Evolutionary conservation across 1,284 basidiomycete species (phyloP).

Genomic region (Tranzscheliella williamsii): DNA sequence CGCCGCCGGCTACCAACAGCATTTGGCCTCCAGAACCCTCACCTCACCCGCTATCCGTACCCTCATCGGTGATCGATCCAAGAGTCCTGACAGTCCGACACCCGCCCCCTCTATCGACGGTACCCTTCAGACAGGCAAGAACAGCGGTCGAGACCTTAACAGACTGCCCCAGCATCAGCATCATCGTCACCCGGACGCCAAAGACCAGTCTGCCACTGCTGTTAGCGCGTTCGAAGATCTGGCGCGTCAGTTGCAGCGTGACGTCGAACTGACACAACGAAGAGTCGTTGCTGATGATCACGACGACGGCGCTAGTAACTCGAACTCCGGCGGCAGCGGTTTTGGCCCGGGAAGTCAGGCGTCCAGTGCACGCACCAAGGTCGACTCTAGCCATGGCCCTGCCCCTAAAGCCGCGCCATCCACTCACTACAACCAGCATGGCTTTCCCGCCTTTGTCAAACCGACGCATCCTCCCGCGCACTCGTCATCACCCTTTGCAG

Average conservation of each 20-base stretch:
- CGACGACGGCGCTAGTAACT: slow-evolving; percentile 18
- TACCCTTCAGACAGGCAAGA: slow-evolving; percentile 13
- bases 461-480: slow-evolving; percentile 1
- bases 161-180: slow-evolving; percentile 6
- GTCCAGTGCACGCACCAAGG: slow-evolving; percentile 32
- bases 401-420: background rate
- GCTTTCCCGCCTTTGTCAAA: slow-evolving; percentile 22
- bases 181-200: slow-evolving; percentile 1
- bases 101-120: slow-evolving; percentile 36
- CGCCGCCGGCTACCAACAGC: slow-evolving; percentile 37
- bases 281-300: slow-evolving; percentile 13
- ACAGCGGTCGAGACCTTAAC: background rate
- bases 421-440: slow-evolving; percentile 21
- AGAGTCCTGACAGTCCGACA: slow-evolving; percentile 36
- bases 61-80: slow-evolving; percentile 34
- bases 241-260: slow-evolving; percentile 28
- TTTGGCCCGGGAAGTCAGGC: slow-evolving; percentile 42
- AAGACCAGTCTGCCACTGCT: slow-evolving; percentile 4
- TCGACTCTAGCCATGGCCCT: slow-evolving; percentile 5
- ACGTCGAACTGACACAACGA: slow-evolving; percentile 25
- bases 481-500: slow-evolving; percentile 15
- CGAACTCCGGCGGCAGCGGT: slow-evolving; percentile 39
- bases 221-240: slow-evolving; percentile 32
- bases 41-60: slow-evolving; percentile 36
- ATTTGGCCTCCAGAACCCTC: slow-evolving; percentile 29